phyloP scores from a whole-genome alignment of 2,329 filamentous ascomycete genomes.

The Cryphonectria radicalis region DNA sequence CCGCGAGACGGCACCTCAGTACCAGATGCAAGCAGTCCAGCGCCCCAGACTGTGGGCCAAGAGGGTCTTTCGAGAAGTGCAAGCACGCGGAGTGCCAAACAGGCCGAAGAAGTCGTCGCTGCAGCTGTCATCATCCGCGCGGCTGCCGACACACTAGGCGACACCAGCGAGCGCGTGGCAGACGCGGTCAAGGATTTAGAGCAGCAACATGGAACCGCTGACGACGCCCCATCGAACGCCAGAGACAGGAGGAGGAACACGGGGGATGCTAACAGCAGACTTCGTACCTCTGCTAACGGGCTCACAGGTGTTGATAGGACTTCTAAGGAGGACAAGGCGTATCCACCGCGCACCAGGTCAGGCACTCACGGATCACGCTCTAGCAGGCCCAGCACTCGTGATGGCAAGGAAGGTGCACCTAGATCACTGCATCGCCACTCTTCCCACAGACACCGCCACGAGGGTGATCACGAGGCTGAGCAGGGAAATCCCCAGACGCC shows the following conservation, averaged over 20 bases:
- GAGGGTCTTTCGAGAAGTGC: constrained; percentile 50
- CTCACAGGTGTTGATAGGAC: constrained; percentile 54
- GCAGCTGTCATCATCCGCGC: constrained; percentile 60
- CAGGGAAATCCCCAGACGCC: constrained; percentile 44
- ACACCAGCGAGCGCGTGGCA: constrained; percentile 32
- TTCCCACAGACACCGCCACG: constrained; percentile 43
- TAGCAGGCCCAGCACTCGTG: constrained; percentile 36
- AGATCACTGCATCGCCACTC: constrained; percentile 38
- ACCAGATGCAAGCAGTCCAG: constrained; percentile 46
- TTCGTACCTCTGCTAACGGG: constrained; percentile 58
- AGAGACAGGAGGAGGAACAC: constrained; percentile 26
- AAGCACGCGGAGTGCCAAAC: constrained; percentile 48
- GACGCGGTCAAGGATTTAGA: constrained; percentile 36
- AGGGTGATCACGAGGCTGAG: constrained; percentile 42
- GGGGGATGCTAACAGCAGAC: constrained; percentile 30
- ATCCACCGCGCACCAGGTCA: constrained; percentile 34
- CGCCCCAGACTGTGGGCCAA: constrained; percentile 46
- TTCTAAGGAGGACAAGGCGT: constrained; percentile 42
- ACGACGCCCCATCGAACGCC: constrained; percentile 27
- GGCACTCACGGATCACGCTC: constrained; percentile 35
- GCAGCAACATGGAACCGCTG: constrained; percentile 29
- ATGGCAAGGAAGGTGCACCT: constrained; percentile 38
- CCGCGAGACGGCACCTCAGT: constrained; percentile 51
- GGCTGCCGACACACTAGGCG: constrained; percentile 48
- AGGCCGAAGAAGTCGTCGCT: constrained; percentile 57